Evolutionary conservation across 2,329 filamentous ascomycete species (phyloP).

Genomic region (Ophiostoma novo-ulmi): DNA sequence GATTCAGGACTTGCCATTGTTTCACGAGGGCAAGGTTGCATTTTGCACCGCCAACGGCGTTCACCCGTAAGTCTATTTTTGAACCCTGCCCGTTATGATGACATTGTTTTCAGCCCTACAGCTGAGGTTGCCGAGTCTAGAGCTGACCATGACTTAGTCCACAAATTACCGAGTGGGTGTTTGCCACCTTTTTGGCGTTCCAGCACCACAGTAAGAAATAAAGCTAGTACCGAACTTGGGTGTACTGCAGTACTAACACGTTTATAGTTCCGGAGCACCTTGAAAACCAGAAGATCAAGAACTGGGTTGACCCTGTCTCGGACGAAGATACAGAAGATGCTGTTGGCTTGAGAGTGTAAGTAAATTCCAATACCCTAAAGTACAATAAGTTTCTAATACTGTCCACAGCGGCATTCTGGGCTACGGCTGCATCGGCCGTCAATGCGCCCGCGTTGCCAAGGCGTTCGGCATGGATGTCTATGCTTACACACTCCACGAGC

Average conservation of each 20-base stretch:
- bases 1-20: slow-evolving; percentile 43
- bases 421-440: slow-evolving; percentile 43
- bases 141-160: slow-evolving; percentile 36
- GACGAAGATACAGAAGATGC: slow-evolving; percentile 13
- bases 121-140: background rate
- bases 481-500: slow-evolving; percentile 57
- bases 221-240: background rate
- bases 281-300: slow-evolving; percentile 41
- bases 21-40: slow-evolving; percentile 43
- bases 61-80: slow-evolving; percentile 35
- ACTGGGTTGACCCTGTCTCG: slow-evolving; percentile 35
- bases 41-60: slow-evolving; percentile 55
- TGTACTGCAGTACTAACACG: background rate
- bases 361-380: background rate
- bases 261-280: slow-evolving; percentile 42
- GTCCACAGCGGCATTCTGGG: slow-evolving; percentile 34
- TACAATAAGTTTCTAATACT: background rate
- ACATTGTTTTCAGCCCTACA: background rate
- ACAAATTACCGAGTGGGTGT: slow-evolving; percentile 55
- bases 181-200: slow-evolving; percentile 47
- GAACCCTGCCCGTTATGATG: background rate
- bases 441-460: slow-evolving; percentile 45
- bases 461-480: slow-evolving; percentile 62
- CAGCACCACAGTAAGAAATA: slow-evolving; percentile 43
- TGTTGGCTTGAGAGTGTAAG: slow-evolving; percentile 27